Base-by-base conservation (phyloP, 140 eudicot species). In the Stevia rebaudiana region DNA sequence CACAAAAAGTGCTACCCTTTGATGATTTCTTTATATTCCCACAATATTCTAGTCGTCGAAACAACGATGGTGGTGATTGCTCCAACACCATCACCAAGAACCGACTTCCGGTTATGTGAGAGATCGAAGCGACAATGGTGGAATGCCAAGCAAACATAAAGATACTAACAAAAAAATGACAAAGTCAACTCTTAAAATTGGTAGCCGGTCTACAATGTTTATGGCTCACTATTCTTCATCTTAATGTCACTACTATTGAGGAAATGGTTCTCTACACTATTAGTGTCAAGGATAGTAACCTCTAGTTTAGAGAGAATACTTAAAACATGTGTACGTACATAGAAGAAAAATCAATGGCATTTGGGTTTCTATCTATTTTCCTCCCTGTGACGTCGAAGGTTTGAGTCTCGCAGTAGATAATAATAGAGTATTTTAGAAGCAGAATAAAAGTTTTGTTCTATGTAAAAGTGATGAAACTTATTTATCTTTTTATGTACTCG, bases 141-240 rank as follows among this genome's bases (percentile, higher is more conserved):
- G 95, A 83, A 61, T 72, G 84, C 74, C 89, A 83, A 60, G 90
- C 90, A n/a, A 81, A 77, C 60, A 60, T 86, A 23, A 80, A 83
- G 67, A 80, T 86, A 58, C 70, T 75, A 6, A 59, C 88, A 0
- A 78, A 73, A 76, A 78, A 63, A 69, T 65, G 81, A 15, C 79
- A 78, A 3, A 78, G 72, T n/a, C 95, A 82, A 55, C 79, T 82
- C 28, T 57, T 74, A 52, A 86, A 80, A 60, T 63, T 83, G 18
- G 83, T 83, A 0, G 80, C 80, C 23, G 90, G 87, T 17, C 69
- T 86, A 19, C 95, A 83, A 11, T 68, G 76, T 59, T 25, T 86
- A 61, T 56, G 78, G 79, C 73, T 86, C 63, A 68, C 81, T n/a
- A 71, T 86, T 35, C 83, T 86, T 24, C 95, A 86, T 64, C 78